These are phyloP conservation scores for Saksenaea oblongispora DNA, from an alignment of 371 early-diverging fungal genomes.

Conservation along the genomic window DNA sequence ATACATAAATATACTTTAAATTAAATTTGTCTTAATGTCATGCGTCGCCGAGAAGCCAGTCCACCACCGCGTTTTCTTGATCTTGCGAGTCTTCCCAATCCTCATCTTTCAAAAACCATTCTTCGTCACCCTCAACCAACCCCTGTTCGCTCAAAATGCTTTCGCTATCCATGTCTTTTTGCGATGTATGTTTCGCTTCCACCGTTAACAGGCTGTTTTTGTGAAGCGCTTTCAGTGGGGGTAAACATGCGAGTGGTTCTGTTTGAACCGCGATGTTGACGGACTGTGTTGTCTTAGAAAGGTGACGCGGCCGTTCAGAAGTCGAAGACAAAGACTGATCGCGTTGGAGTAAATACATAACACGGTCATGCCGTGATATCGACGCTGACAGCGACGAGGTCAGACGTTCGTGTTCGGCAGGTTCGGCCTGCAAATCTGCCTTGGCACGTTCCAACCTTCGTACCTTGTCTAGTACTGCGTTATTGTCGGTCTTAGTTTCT, in stretches of 20 bases:
- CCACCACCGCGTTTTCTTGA: slow-evolving; percentile 26
- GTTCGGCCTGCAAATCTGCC: slow-evolving; percentile 7
- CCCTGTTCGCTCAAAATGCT: slow-evolving; percentile 14
- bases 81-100: slow-evolving; percentile 24
- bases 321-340: slow-evolving; percentile 34
- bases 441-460: slow-evolving; percentile 46
- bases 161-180: slow-evolving; percentile 13
- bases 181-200: background rate
- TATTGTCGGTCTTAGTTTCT: background rate
- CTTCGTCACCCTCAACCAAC: slow-evolving; percentile 25
- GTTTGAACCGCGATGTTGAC: slow-evolving; percentile 24
- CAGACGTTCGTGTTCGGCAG: background rate
- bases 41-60: slow-evolving; percentile 28
- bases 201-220: background rate
- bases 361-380: slow-evolving; percentile 40
- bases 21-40: slow-evolving; percentile 3
- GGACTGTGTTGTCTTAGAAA: background rate
- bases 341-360: slow-evolving; percentile 37
- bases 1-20: slow-evolving; percentile 2
- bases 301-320: slow-evolving; percentile 16
- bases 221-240: slow-evolving; percentile 1
- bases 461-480: slow-evolving; percentile 47
- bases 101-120: slow-evolving; percentile 27
- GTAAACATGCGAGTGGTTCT: slow-evolving; percentile 19
- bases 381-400: slow-evolving; percentile 27